Evolutionary conservation across 2,329 filamentous ascomycete genomes (phyloP).

Genomic region (Cordyceps farinosa): DNA sequence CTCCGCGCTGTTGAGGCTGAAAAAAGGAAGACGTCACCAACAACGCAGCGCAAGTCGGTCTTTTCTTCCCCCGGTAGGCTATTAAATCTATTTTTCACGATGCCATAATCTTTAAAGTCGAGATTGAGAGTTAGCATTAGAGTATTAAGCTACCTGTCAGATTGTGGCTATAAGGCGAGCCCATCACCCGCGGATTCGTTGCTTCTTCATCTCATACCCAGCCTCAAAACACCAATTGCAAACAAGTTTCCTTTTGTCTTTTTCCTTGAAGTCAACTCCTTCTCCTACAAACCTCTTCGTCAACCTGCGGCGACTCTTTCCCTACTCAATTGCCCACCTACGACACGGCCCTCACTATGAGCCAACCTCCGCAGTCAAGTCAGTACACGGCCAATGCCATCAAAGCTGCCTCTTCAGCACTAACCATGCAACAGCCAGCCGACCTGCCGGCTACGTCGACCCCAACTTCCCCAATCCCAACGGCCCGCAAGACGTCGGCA

Average conservation of each 20-base stretch:
- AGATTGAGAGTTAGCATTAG: no score
- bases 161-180: no score
- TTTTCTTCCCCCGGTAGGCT: neutral
- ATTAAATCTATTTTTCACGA: neutral
- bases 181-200: no score
- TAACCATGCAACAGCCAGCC: neutral
- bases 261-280: neutral
- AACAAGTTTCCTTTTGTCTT: no score
- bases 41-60: neutral
- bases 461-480: constrained; percentile 49
- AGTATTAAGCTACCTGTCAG: no score
- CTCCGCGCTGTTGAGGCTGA: neutral
- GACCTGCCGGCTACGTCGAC: constrained; percentile 42
- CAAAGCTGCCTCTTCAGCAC: neutral
- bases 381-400: neutral
- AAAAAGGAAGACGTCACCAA: neutral
- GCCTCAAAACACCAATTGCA: no score
- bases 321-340: neutral
- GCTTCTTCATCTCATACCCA: no score
- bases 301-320: neutral
- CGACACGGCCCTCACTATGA: neutral
- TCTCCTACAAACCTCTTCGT: neutral
- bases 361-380: neutral
- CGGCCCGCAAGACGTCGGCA: constrained; percentile 42
- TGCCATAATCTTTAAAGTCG: constrained; percentile 11